phyloP scores from a whole-genome alignment of 495 filamentous ascomycete genomes.

The Aspergillus kassunensis region DNA sequence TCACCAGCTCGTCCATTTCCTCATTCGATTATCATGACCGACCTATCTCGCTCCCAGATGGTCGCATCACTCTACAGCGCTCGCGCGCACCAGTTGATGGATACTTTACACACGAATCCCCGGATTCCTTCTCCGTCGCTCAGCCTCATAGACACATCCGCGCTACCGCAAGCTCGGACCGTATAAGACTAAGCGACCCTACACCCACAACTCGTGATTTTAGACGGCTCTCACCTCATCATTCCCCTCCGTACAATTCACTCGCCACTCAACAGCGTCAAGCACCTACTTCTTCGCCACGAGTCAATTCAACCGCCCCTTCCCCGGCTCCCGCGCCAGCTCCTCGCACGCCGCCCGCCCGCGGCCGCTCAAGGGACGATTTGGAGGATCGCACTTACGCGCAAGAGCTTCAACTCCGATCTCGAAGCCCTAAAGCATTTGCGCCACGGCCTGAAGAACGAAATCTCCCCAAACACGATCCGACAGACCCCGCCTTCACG shows the following conservation, averaged over 20 bases:
- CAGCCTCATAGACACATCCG: not conserved
- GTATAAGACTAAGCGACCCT: slow-evolving; percentile 5
- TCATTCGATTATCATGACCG: slow-evolving; percentile 8
- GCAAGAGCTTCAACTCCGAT: slow-evolving; percentile 25
- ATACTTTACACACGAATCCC: slow-evolving; percentile 33
- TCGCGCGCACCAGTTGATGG: slow-evolving; percentile 22
- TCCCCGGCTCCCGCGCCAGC: slow-evolving; percentile 6
- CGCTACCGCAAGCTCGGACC: slow-evolving; percentile 2
- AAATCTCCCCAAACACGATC: slow-evolving; percentile 18
- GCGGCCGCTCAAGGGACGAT: slow-evolving; percentile 20
- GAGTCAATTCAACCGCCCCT: slow-evolving; percentile 8
- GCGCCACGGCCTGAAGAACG: slow-evolving; percentile 17
- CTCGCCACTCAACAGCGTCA: slow-evolving; percentile 3
- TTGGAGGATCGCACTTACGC: slow-evolving; percentile 18
- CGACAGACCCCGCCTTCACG: slow-evolving; percentile 24
- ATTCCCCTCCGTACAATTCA: slow-evolving; percentile 4
- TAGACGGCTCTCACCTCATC: slow-evolving; percentile 10
- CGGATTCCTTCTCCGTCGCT: slow-evolving; percentile 13
- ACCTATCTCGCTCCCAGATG: slow-evolving; percentile 5
- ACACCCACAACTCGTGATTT: slow-evolving; percentile 1
- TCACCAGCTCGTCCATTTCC: slow-evolving; percentile 9
- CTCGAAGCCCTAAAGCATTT: slow-evolving; percentile 24
- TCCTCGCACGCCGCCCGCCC: slow-evolving; percentile 13
- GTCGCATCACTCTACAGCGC: slow-evolving; percentile 6
- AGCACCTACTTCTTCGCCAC: not conserved